phyloP scores from a whole-genome alignment of 2,329 filamentous ascomycete species.

The Beauveria medogensis region DNA sequence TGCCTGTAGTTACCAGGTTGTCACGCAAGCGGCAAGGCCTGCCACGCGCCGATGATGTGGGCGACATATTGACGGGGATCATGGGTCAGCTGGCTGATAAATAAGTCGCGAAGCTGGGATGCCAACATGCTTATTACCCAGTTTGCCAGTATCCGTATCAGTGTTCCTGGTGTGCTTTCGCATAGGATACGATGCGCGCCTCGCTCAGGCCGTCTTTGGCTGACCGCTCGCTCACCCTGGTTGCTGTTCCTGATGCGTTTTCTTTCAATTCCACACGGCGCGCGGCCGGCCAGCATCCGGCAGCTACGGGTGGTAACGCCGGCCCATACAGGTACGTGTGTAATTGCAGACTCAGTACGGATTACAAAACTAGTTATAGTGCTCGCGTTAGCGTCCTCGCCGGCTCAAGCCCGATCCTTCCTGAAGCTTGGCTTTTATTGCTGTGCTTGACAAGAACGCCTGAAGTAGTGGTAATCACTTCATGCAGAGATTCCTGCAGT shows the following conservation, averaged over 20 bases:
- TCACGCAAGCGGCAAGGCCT: too few species aligned
- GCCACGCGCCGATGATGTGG: neutral
- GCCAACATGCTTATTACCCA: too few species aligned
- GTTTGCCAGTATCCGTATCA: too few species aligned
- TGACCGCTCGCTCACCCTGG: neutral
- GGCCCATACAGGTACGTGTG: neutral
- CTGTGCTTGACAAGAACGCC: neutral
- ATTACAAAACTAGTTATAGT: neutral
- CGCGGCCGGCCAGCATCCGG: neutral
- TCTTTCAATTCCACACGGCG: neutral
- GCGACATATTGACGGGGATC: neutral
- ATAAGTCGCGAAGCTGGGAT: neutral
- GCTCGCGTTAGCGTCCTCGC: conserved; percentile 1
- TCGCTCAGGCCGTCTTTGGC: neutral
- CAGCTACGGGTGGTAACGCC: neutral
- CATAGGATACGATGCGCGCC: neutral
- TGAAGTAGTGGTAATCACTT: neutral
- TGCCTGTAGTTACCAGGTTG: too few species aligned
- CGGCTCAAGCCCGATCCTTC: neutral
- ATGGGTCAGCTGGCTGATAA: neutral
- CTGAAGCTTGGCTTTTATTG: neutral
- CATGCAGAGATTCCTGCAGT: neutral
- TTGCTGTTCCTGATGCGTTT: neutral
- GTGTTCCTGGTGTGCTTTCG: neutral
- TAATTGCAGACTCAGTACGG: neutral